Conservation (phyloP, 176 grass and related monocot genomes). For the Hordeum vulgare region MorexV3_pseudomolecules_assembly NC_058522.1:1854937-1855436, state of each 20-base stretch:
- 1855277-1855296: background rate
- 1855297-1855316: background rate
- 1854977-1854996: background rate
- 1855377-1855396: background rate
- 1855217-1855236: background rate
- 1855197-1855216: background rate
- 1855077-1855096: background rate
- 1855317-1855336: background rate
- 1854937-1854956: background rate
- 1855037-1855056: background rate
- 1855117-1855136: background rate
- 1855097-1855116: background rate
- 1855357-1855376: background rate
- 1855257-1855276: background rate
- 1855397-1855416: background rate
- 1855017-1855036: background rate
- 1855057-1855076: background rate
- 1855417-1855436: background rate
- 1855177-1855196: background rate
- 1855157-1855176: too few relatives aligned
- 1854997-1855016: background rate
- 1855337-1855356: background rate
- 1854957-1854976: background rate
- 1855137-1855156: too few relatives aligned
- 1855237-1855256: background rate